These are phyloP conservation scores for Plasmodium inui DNA, from an alignment of 169 alveolate species.

Conservation along the genomic window DNA sequence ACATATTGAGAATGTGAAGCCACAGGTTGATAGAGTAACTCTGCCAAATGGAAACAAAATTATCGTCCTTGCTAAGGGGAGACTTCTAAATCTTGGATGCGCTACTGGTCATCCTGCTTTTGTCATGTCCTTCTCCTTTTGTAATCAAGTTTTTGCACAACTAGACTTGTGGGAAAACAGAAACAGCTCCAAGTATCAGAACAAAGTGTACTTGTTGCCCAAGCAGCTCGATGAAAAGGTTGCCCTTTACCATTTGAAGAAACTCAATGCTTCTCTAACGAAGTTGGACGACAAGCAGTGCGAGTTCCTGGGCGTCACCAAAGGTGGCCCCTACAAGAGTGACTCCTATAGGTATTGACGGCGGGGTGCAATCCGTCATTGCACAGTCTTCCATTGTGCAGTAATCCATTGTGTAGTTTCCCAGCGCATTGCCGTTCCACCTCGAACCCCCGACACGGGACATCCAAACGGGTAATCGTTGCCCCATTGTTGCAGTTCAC, in stretches of 20 bases:
- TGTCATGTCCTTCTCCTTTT: constrained; percentile 98
- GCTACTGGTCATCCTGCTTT: constrained; percentile 99
- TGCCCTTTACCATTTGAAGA: constrained; percentile 95
- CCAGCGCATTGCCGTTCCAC: background rate
- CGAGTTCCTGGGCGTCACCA: constrained; percentile 92
- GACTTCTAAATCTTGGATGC: constrained; percentile 98
- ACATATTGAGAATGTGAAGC: constrained; percentile 92
- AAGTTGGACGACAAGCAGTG: constrained; percentile 94
- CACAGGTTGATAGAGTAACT: constrained; percentile 93
- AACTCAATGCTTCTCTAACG: constrained; percentile 95
- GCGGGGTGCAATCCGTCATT: background rate
- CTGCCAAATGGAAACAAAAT: constrained; percentile 95
- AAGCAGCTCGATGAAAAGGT: constrained; percentile 97
- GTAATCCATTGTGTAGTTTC: background rate
- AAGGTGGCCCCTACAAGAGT: constrained; percentile 96
- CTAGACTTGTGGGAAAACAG: constrained; percentile 86
- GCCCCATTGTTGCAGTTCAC: background rate
- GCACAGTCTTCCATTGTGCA: too few relatives aligned
- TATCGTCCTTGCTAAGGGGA: constrained; percentile 96
- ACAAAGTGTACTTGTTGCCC: constrained; percentile 94
- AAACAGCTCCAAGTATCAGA: constrained; percentile 78
- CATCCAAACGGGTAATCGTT: background rate
- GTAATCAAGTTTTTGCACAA: constrained; percentile 92
- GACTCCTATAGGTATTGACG: constrained; percentile 93
- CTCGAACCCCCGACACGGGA: background rate